A percentile compares a stretch with the other conserved stretches of the same genome.
Conservation (phyloP, 2,329 filamentous ascomycete genomes). For the Scedosporium aurantiacum region DNA sequence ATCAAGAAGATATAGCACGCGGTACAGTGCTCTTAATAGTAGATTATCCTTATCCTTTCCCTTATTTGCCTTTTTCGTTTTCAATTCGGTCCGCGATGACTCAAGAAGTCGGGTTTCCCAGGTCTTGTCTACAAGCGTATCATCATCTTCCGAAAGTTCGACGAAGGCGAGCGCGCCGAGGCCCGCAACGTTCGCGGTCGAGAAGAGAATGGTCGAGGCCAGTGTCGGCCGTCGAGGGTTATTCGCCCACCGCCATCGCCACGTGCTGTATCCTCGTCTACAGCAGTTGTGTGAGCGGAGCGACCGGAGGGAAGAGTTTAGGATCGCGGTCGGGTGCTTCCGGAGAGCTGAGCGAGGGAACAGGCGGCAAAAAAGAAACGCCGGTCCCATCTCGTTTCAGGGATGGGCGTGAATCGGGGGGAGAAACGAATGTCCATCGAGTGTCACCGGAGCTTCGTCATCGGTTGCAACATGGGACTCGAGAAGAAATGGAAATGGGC, state of each 20-base stretch:
- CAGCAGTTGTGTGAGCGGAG: not conserved
- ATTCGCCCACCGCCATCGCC: not conserved
- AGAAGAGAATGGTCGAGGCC: not conserved
- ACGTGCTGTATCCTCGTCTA: not conserved
- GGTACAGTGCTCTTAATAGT: not conserved
- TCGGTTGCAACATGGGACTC: not conserved
- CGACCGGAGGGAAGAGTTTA: not conserved
- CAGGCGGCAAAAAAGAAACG: not conserved
- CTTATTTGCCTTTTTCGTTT: not conserved
- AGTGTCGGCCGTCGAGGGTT: not conserved
- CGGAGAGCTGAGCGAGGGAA: not conserved
- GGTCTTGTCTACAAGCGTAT: not conserved
- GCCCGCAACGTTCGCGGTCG: not conserved
- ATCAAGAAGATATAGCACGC: slow-evolving; percentile 56
- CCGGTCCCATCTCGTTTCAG: slow-evolving; percentile 4
- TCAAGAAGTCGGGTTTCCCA: slow-evolving; percentile 5
- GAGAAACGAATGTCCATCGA: not conserved
- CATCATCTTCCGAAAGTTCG: not conserved
- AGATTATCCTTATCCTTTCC: not conserved
- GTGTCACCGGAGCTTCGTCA: not conserved
- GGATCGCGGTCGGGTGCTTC: not conserved
- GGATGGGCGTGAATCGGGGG: not conserved
- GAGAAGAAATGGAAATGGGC: not conserved
- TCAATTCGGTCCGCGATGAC: not conserved
- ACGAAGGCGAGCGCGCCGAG: slow-evolving; percentile 3